A percentile compares a stretch with the other conserved stretches of the same genome.
These are phyloP conservation scores for Curvularia lunata DNA, from an alignment of 2,329 filamentous ascomycete species.

Conservation along the genomic window DNA sequence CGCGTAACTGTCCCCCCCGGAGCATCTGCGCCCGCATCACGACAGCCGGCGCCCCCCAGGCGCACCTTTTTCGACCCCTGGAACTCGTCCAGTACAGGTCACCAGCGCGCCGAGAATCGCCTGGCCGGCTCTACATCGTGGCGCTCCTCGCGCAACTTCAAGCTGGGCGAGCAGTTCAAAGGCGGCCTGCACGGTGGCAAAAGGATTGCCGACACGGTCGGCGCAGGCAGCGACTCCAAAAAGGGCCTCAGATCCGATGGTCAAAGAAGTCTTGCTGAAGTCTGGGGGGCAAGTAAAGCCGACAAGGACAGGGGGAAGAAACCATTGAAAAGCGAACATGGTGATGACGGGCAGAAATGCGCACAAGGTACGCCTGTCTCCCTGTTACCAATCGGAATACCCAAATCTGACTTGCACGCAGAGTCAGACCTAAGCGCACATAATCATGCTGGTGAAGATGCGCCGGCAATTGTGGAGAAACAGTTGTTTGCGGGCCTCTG, in stretches of 20 bases:
- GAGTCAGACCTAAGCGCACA: not conserved
- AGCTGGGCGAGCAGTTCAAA: slow-evolving; percentile 73
- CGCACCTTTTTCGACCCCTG: slow-evolving; percentile 65
- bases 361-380: not conserved
- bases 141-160: slow-evolving; percentile 72
- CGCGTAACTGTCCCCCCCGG: slow-evolving; percentile 22
- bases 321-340: slow-evolving; percentile 7
- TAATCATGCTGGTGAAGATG: not conserved
- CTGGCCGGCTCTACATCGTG: slow-evolving; percentile 70
- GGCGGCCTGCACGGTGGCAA: slow-evolving; percentile 62
- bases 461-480: slow-evolving; percentile 24
- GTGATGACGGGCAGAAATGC: not conserved
- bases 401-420: not conserved
- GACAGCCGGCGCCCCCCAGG: slow-evolving; percentile 18
- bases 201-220: slow-evolving; percentile 69
- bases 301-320: slow-evolving; percentile 10
- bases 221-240: slow-evolving; percentile 65
- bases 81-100: slow-evolving; percentile 77
- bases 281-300: slow-evolving; percentile 34
- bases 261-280: slow-evolving; percentile 47
- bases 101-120: slow-evolving; percentile 75
- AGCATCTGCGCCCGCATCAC: slow-evolving; percentile 11
- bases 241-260: slow-evolving; percentile 56
- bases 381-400: not conserved
- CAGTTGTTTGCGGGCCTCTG: slow-evolving; percentile 73